Base-by-base conservation (phyloP, 768 basidiomycete genomes). In the Pholiota molesta region DNA sequence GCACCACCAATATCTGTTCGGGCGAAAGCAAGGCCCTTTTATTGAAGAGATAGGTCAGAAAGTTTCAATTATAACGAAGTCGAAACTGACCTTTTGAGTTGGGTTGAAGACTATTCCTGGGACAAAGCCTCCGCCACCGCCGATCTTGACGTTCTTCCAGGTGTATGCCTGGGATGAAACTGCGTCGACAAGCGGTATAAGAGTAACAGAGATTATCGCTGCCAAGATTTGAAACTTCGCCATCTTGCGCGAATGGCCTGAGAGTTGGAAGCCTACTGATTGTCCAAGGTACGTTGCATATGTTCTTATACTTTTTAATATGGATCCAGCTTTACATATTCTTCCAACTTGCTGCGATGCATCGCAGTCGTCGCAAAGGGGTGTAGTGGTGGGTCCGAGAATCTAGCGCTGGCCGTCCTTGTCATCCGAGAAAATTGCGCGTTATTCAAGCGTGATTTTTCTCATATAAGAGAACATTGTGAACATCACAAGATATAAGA, bases 1-100 rank as follows among this genome's bases (percentile, higher is more conserved):
- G 83, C 86, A 28, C 86, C 87, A 57, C 87, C 86, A 39, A 89
- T 87, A 71, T 88, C 87, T 9, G 86, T 87, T 23, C 87, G 83
- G n/a, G 84, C 86, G 69, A 84, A 88, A 2, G 83, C 86, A 11
- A 88, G 71, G 33, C 86, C 87, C 79, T 85, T 54, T 23, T 13
- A 19, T 10, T 37, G 42, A 37, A 21, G 17, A 37, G 23, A 40
- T 14, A 19, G 31, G 19, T 19, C 28, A 55, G 26, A 35, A 56
- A 31, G 9, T 28, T 52, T 26, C 17, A 40, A n/a, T 55, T 33
- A 49, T 21, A 49, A 51, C 57, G 31, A 57, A 72, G 74, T 29
- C 19, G 35, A 35, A 28, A 39, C 23, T 2, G 47, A 68, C 69
- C 75, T 81, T 82, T 68, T 85, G 73, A 17, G 77, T 78, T 0